Base-by-base conservation (phyloP, 1,284 basidiomycete genomes). In the Tilletia setariae region DNA sequence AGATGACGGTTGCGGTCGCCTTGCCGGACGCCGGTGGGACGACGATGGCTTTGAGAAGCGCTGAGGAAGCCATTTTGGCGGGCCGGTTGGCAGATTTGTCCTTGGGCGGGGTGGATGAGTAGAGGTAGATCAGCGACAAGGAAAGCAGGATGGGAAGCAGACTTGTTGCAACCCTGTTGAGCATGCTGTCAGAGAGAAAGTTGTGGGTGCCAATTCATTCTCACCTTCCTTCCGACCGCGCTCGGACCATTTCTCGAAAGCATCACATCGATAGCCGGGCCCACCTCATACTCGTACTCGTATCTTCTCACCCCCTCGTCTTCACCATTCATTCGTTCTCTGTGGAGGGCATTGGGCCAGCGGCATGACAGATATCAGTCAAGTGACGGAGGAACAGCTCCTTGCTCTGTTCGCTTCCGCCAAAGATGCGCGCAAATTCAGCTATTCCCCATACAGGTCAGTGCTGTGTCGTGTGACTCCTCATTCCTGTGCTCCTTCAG, bases 361-460 rank as follows among this genome's bases (percentile, higher is more conserved):
- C 11, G 35, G 6, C 35, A 40, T 40, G 35, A 40, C 35, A 40
- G 35, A 40, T 4, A 40, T 40, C 35, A 40, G 35, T 11, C 35
- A 40, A 40, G 35, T 40, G 11, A 4, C 4, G 35, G 35, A 40
- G 35, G 35, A 40, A 40, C 35, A 40, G 35, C 35, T 40, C 11
- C 35, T 40, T 21, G 19, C 35, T 9, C 35, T 80, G 30, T 71
- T 78, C 1, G 69, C 72, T 15, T 68, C 75, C 30, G 79, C 79
- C 0, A 67, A 74, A 25, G 72, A 79, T 44, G 79, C 80, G 8
- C 69, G 75, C 9, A 70, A 76, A 49, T 68, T 77, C 1, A 74
- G 77, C 16, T 82, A 82, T 61, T 73, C 76, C 2, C 80, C 80
- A 7, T 82, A 82, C 70, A 78, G 76, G 77, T 77, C 47, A 65